A percentile compares a stretch with the other conserved stretches of the same genome.
Conservation (phyloP, 1,284 basidiomycete genomes). For the Leccinum subrobustum region DNA sequence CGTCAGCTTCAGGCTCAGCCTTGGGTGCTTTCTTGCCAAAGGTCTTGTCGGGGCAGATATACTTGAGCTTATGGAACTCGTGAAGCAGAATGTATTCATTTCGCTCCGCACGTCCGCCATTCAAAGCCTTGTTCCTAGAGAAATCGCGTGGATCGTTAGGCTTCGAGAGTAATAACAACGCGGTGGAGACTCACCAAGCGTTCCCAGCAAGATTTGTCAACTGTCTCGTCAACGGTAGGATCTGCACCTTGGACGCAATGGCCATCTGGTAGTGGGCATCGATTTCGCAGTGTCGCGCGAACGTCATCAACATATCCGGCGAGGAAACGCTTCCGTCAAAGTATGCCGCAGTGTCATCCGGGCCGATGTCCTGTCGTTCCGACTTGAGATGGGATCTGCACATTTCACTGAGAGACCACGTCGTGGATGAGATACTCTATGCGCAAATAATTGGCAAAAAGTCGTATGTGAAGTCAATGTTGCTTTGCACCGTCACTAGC, state of each 20-base stretch:
- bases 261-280: conserved; percentile 96
- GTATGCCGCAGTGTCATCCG: conserved; percentile 90
- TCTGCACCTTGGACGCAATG: conserved; percentile 87
- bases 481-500: conserved; percentile 80
- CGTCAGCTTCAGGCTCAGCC: conserved; percentile 43
- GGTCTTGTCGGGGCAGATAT: conserved; percentile 94
- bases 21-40: conserved; percentile 69
- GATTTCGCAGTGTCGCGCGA: conserved; percentile 89
- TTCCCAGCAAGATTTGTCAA: conserved; percentile 98
- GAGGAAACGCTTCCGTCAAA: conserved; percentile 83
- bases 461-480: not conserved
- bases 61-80: conserved; percentile 96
- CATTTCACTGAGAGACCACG: conserved; percentile 99
- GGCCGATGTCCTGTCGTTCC: conserved; percentile 90
- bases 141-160: not conserved
- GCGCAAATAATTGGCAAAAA: not conserved
- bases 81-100: conserved; percentile 99
- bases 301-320: conserved; percentile 82
- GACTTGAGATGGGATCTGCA: conserved; percentile 86
- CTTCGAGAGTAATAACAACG: conserved; percentile 31
- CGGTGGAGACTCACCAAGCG: conserved; percentile 66
- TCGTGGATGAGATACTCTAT: conserved; percentile 88
- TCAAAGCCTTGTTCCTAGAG: conserved; percentile 88
- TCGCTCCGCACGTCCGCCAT: conserved; percentile 94
- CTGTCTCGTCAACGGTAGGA: conserved; percentile 87